Conservation (phyloP, 345 rosid species). For the rapeseed (Brassica napus) region Da-Ae NC_063434.1:9563501-9564000, state of each 20-base stretch:
- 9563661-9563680: slow-evolving; percentile 52
- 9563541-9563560: slow-evolving; percentile 8
- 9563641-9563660: slow-evolving; percentile 50
- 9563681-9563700: slow-evolving; percentile 81
- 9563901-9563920: slow-evolving; percentile 59
- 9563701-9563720: slow-evolving; percentile 60
- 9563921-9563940: slow-evolving; percentile 54
- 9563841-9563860: background rate
- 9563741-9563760: background rate
- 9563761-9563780: too few species aligned
- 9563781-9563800: background rate
- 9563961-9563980: slow-evolving; percentile 51
- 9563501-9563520: background rate
- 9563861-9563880: slow-evolving; percentile 34
- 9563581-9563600: slow-evolving; percentile 29
- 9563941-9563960: slow-evolving; percentile 57
- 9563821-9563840: too few species aligned
- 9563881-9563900: slow-evolving; percentile 39
- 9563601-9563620: slow-evolving; percentile 31
- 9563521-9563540: background rate
- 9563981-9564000: slow-evolving; percentile 57
- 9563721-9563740: background rate
- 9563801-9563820: background rate
- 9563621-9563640: slow-evolving; percentile 39
- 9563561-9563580: slow-evolving; percentile 21